phyloP scores from a whole-genome alignment of 2,329 filamentous ascomycete species.

The Penicillium glabrum region DNA sequence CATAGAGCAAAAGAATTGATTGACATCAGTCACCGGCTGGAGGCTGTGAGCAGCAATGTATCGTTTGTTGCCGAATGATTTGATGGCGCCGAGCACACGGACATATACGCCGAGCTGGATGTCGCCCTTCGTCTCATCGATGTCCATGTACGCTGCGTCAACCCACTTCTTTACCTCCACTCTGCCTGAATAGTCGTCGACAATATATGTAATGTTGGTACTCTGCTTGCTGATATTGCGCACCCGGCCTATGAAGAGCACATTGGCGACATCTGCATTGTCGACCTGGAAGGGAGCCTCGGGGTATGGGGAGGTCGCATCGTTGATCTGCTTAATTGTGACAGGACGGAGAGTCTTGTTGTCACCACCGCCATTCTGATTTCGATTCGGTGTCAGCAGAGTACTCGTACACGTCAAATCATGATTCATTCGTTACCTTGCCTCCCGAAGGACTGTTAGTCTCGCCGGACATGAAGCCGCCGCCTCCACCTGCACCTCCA shows the following conservation, averaged over 20 bases:
- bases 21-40: slow-evolving; percentile 76
- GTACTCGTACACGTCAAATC: background rate
- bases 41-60: slow-evolving; percentile 80
- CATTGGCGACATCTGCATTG: slow-evolving; percentile 67
- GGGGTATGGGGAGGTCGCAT: slow-evolving; percentile 73
- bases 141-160: slow-evolving; percentile 49
- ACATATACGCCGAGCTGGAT: slow-evolving; percentile 76
- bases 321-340: slow-evolving; percentile 91
- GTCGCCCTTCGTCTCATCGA: slow-evolving; percentile 48
- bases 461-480: slow-evolving; percentile 58
- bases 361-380: slow-evolving; percentile 63
- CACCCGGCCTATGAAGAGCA: slow-evolving; percentile 88
- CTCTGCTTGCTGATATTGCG: slow-evolving; percentile 81
- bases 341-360: slow-evolving; percentile 82
- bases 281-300: slow-evolving; percentile 83
- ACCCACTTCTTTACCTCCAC: slow-evolving; percentile 68
- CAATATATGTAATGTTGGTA: slow-evolving; percentile 86
- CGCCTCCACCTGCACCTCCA: slow-evolving; percentile 48
- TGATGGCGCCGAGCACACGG: slow-evolving; percentile 80
- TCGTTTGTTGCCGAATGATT: slow-evolving; percentile 78
- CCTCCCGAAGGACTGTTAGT: slow-evolving; percentile 49
- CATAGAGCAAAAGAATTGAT: slow-evolving; percentile 90
- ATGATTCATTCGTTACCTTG: slow-evolving; percentile 31
- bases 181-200: slow-evolving; percentile 91
- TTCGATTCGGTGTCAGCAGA: background rate